Evolutionary conservation across 192 early-diverging fungal species (phyloP), one percentile per base, ranked within the genome.

Genomic region (Coemansia sp.): DNA sequence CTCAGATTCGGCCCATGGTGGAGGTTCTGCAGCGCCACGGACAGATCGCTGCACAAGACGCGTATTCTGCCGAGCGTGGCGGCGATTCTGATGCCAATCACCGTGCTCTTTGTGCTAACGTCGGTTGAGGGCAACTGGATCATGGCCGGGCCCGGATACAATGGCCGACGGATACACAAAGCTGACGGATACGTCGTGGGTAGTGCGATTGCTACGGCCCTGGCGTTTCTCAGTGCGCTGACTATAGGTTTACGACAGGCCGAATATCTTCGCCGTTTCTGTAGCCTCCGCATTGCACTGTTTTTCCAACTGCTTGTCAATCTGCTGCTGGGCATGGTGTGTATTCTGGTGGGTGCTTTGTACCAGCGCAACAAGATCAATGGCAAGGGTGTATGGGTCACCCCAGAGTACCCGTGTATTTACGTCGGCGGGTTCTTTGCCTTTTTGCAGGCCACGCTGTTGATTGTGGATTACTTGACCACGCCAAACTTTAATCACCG

Each of bases 71-170:
- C 73, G 9, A 57, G 73, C 44, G 55, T 54, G 8, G 73, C 73
- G 3, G 60, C 67, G 0, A 50, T 60, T 4, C 30, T 70, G 22
- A 68, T 70, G 67, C 73, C 73, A 1, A 29, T 61, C 23, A 65
- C 61, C 0, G 53, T 68, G 17, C 39, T 70, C 30, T 77, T 66
- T 55, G 67, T 77, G 14, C 36, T 77, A 55, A 77, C 73, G 7
- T 57, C 73, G 9, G 58, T 77, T 27, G 73, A 77, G 29, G 67
- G 36, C 26, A 66, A 70, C 54, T 77, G 73, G 73, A 60, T 61
- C 36, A 63, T 65, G 48, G 23, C 53, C 2, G 67, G 43, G 3
- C 55, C 54, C 4, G 73, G 73, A 2, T 59, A 35, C 43, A 39
- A 58, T 28, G 67, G 62, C 3, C 53, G 32, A 17, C 53, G 67